Evolutionary conservation across 202 grass and related monocot genomes (phyloP).

Genomic region (Digitaria exilis): DNA sequence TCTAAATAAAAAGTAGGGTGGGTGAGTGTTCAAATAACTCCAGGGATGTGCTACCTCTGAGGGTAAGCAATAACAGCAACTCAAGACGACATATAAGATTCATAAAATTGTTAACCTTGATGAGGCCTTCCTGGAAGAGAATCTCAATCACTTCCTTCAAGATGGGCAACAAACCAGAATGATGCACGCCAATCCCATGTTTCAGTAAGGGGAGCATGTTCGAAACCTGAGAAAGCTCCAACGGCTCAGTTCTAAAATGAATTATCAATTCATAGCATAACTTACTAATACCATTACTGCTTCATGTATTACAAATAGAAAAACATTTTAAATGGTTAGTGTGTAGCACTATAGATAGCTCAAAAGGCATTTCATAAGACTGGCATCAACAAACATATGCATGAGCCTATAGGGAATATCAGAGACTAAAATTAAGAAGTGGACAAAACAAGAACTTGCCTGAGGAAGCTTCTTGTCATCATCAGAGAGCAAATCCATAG

Average conservation of each 20-base stretch:
- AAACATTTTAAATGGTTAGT: background rate
- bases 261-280: background rate
- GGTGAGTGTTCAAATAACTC: conserved; percentile 16
- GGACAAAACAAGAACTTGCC: conserved; percentile 43
- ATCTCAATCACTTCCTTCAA: conserved; percentile 99
- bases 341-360: background rate
- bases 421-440: background rate
- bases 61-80: background rate
- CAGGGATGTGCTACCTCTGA: background rate
- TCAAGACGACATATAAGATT: background rate
- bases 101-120: conserved; percentile 65
- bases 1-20: background rate
- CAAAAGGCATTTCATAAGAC: background rate
- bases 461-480: conserved; percentile 98
- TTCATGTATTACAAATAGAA: background rate
- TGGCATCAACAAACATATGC: background rate
- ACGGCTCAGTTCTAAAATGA: background rate
- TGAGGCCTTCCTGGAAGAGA: conserved; percentile 96
- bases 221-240: conserved; percentile 52
- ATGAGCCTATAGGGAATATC: background rate
- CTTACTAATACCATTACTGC: background rate
- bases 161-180: conserved; percentile 95
- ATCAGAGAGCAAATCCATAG: conserved; percentile 94
- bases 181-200: conserved; percentile 89
- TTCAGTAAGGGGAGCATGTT: conserved; percentile 98